Percentiles rank a stretch among this genome's conserved stretches.
Evolutionary conservation across 208 protist genomes (phyloP).

Genomic region (Trypanosoma mega): DNA sequence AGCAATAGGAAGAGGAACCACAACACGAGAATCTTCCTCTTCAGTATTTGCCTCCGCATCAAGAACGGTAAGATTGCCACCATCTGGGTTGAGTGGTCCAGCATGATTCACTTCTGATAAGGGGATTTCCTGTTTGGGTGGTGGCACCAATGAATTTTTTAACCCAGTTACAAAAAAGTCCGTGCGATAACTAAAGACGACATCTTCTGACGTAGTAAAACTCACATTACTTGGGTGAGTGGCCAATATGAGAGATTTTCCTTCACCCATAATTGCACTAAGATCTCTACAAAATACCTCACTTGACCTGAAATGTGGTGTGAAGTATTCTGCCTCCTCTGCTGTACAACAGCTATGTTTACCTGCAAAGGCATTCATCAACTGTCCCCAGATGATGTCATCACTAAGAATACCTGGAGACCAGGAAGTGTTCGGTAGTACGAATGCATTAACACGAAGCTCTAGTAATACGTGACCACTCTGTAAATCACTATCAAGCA

Average conservation of each 20-base stretch:
- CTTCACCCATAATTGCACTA: slow-evolving; percentile 59
- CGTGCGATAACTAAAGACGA: slow-evolving; percentile 34
- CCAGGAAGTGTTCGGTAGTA: slow-evolving; percentile 27
- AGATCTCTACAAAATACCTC: slow-evolving; percentile 65
- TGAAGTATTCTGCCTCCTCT: slow-evolving; percentile 38
- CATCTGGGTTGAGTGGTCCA: too few species aligned
- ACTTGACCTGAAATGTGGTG: slow-evolving; percentile 47
- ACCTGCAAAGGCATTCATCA: slow-evolving; percentile 65
- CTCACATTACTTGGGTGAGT: slow-evolving; percentile 50
- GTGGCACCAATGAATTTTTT: too few species aligned
- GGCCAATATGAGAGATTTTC: slow-evolving; percentile 57
- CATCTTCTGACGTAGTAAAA: slow-evolving; percentile 51
- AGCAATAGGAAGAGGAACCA: too few species aligned
- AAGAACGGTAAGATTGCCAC: too few species aligned
- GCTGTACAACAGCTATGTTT: slow-evolving; percentile 41
- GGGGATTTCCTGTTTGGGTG: too few species aligned
- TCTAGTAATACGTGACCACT: slow-evolving; percentile 71
- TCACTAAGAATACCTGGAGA: slow-evolving; percentile 28
- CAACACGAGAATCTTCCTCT: too few species aligned
- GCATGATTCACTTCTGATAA: too few species aligned
- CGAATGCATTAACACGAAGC: slow-evolving; percentile 36
- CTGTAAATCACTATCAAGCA: slow-evolving; percentile 75
- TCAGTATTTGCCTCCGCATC: too few species aligned
- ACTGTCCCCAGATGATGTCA: slow-evolving; percentile 35
- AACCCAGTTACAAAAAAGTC: slow-evolving; percentile 33